Base-by-base conservation (phyloP, 352 stramenopile genomes). In the Hyaloperonospora brassicae region DNA sequence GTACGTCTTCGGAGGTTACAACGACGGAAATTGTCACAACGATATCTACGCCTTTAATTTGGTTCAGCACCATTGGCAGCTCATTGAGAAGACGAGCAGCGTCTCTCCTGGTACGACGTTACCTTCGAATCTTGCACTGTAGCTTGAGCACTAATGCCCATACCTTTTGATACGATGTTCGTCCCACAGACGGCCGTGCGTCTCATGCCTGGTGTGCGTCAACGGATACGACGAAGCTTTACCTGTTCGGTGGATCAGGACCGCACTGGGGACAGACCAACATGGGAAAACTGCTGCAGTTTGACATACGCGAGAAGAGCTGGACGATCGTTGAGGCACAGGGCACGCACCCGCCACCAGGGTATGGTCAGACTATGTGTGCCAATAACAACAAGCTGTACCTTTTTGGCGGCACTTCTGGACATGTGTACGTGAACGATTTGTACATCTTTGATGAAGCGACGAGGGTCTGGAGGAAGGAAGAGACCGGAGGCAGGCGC, bases 231-330 rank as follows among this genome's bases (percentile, higher is more conserved):
- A 83, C 73, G 1, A 88, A 88, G 46, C 61, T 92, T 17, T 92
- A 89, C 50, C 54, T 89, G 2, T 92, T 88, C 39, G 81, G 81
- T 39, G 81, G 81, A 27, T 89, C 79, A 2, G 79, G 81, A 0
- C 81, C 81, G 25, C 81, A 89, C 57, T 92, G 81, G 81, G 81
- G 81, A 9, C 81, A 92, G 54, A 92, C 79, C 7, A 92, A 92
- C 63, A 92, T 92, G 81, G 79, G 81, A 48, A 92, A 92, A 55
- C 57, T 92, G 50, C 68, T 89, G 25, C 75, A 89, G 49, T 92
- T 87, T 59, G 78, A 65, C 45, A 86, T 92, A 58, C 66, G 61
- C 17, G 71, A 86, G 27, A 86, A 87, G 64, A 87, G 82, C 48
- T 92, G 81, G 81, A 87, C 73, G 10, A 85, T 92, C 10, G 77